Conservation (phyloP, 225 moss, liverwort and hornwort genomes). For the Asterella californica region DNA sequence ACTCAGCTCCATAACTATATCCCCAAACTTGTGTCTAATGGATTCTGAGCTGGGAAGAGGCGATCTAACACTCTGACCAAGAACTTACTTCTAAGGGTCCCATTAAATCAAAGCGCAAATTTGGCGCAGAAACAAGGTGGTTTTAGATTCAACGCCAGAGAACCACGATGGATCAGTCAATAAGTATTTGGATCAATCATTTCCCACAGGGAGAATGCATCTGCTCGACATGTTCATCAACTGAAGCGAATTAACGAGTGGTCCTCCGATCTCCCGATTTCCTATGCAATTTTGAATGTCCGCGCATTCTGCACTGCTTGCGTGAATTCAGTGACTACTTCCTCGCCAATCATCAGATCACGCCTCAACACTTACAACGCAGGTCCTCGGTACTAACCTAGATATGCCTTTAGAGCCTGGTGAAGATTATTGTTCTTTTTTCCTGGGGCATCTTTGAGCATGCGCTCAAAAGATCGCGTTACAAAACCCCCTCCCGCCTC, state of each 20-base stretch:
- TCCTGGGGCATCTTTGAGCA: slow-evolving; percentile 96
- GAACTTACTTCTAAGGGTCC: neutral
- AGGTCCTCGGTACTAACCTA: slow-evolving; percentile 47
- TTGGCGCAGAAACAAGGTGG: neutral
- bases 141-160: neutral
- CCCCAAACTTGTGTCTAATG: neutral
- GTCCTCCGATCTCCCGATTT: neutral
- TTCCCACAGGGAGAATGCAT: neutral
- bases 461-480: slow-evolving; percentile 98
- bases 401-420: slow-evolving; percentile 82
- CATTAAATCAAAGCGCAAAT: neutral
- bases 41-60: neutral
- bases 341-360: slow-evolving; percentile 2
- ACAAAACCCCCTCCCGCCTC: slow-evolving; percentile 99
- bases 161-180: neutral
- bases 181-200: neutral
- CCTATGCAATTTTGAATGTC: neutral
- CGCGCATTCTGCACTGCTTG: neutral
- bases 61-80: neutral
- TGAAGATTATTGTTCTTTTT: slow-evolving; percentile 78
- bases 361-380: neutral
- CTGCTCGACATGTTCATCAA: neutral
- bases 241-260: neutral
- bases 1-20: neutral
- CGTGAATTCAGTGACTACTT: neutral